A percentile compares a stretch with the other conserved stretches of the same genome.
Conservation (phyloP, 1,139 yeast genomes). For the Candida sp. region DNA sequence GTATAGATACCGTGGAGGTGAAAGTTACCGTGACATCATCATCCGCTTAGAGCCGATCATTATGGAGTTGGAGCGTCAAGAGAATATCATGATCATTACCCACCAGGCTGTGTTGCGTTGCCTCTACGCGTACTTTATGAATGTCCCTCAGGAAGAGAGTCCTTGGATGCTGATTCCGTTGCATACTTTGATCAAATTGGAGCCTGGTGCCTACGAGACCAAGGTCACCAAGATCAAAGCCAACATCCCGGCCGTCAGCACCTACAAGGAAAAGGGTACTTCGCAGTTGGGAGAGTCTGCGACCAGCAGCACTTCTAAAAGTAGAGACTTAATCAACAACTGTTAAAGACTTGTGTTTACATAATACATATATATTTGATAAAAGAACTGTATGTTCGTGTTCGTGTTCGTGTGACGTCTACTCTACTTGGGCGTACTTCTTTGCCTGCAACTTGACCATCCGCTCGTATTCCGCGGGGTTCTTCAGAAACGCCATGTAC, state of each 20-base stretch:
- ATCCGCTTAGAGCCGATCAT: constrained; percentile 94
- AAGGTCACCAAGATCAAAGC: constrained; percentile 90
- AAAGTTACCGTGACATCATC: constrained; percentile 94
- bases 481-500: constrained; percentile 81
- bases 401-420: neutral
- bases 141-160: constrained; percentile 95
- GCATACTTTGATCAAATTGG: constrained; percentile 91
- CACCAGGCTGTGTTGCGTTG: constrained; percentile 98
- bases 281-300: constrained; percentile 70
- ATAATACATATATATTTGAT: neutral
- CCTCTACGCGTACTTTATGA: constrained; percentile 97
- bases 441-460: constrained; percentile 85
- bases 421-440: constrained; percentile 46
- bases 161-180: constrained; percentile 99
- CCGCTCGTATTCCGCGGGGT: constrained; percentile 69
- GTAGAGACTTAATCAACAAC: constrained; percentile 46
- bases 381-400: too few relatives aligned
- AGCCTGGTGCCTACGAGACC: constrained; percentile 93
- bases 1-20: constrained; percentile 97
- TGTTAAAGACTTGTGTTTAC: constrained; percentile 16
- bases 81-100: constrained; percentile 91
- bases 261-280: constrained; percentile 94
- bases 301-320: constrained; percentile 24
- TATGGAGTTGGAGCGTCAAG: constrained; percentile 98
- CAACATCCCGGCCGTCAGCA: constrained; percentile 96